These are phyloP conservation scores for Aquilaria malaccensis DNA, from an alignment of 345 rosid genomes.

Conservation along the genomic window DNA sequence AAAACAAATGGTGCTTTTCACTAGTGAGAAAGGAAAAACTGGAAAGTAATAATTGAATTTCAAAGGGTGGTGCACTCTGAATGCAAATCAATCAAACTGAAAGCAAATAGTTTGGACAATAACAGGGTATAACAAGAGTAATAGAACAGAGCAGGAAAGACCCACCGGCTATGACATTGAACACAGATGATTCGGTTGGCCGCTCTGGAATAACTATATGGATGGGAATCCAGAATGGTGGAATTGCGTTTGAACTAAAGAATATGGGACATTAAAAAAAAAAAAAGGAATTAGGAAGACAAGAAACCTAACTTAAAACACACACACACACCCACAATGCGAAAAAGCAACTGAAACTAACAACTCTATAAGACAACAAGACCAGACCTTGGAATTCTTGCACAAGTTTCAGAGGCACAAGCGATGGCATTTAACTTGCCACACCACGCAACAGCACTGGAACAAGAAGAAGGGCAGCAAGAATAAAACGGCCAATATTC, in stretches of 20 bases:
- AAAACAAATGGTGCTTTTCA: too few relatives aligned
- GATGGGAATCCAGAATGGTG: constrained; percentile 98
- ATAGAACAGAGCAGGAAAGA: constrained; percentile 5
- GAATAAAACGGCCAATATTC: too few relatives aligned
- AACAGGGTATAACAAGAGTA: background rate
- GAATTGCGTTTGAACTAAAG: constrained; percentile 75
- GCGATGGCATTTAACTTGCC: constrained; percentile 99
- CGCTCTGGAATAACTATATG: constrained; percentile 95
- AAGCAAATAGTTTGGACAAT: background rate
- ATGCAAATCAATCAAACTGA: background rate
- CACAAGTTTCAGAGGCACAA: constrained; percentile 98
- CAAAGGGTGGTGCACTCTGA: too few relatives aligned
- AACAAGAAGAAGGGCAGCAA: constrained; percentile 9
- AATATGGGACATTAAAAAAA: background rate
- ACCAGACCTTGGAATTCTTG: constrained; percentile 83
- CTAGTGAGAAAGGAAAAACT: too few relatives aligned
- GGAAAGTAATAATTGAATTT: too few relatives aligned
- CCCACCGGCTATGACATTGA: constrained; percentile 93
- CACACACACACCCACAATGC: background rate
- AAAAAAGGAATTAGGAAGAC: background rate
- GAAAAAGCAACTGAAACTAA: background rate
- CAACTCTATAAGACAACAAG: too few relatives aligned
- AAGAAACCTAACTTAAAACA: too few relatives aligned
- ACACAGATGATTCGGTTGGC: constrained; percentile 88
- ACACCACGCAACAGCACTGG: constrained; percentile 98